Base-by-base conservation (phyloP, 73 alveolate genomes). In the Paramecium bursaria region DNA sequence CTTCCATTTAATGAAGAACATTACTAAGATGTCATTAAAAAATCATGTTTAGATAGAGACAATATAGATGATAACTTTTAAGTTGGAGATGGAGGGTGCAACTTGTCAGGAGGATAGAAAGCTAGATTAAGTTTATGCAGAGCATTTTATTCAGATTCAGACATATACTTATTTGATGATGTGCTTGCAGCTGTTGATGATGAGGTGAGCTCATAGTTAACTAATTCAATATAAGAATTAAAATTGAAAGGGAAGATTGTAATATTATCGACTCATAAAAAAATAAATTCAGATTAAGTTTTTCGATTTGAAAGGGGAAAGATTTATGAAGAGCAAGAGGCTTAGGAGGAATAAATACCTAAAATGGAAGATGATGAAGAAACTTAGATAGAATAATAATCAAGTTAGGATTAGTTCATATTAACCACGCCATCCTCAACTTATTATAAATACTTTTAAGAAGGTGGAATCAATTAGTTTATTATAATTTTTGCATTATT, bases 121-220 rank as follows among this genome's bases (percentile, higher is more conserved):
- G 86, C 94, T 1, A 90, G 96, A 87, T 90, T 93, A 7, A 53
- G 95, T n/a, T 75, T 94, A n/a, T 94, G 97, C 75, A 90, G 98
- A 77, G 91, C 94, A 39, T 79, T 92, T 44, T 92, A 94, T 75
- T 90, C 97, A 31, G 80, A 75, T 74, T 87, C 91, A 23, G 94
- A 91, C 50, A 86, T 88, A 4, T 91, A 74, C 47, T 79, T 91
- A n/a, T 74, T 86, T 1, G 93, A 86, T 75, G 94, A 91, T 27
- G 90, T 91, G 22, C 44, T 88, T 19, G 73, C 88, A 15, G 90
- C 94, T 3, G 87, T 91, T 17, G 97, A 92, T 88, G 82, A 90
- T 4, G 39, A 90, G 13, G 91, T 92, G 22, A 14, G 22, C 27
- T 21, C 5, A 15, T 21, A 25, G 1, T 25, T 67, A 21, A 25